Base-by-base conservation (phyloP, 2,329 filamentous ascomycete species). In the Alternaria atra region DNA sequence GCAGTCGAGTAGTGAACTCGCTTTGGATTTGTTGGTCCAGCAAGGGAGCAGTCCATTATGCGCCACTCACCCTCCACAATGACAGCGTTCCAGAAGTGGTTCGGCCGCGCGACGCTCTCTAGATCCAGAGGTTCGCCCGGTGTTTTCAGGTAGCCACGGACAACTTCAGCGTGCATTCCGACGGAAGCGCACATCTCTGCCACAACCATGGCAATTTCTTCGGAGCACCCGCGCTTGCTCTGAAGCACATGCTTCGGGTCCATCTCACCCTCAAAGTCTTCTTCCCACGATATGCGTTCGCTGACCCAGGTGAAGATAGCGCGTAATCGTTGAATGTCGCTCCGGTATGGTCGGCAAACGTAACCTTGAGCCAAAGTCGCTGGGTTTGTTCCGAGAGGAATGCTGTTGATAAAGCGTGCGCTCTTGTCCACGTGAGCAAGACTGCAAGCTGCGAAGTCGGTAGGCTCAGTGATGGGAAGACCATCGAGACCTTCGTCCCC, bases 21-120 rank as follows among this genome's bases (percentile, higher is more conserved):
- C 58, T 87, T 89, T 9, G 95, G 94, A 72, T 98, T 93, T 0
- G 94, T 97, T 12, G 94, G 94, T 65, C 91, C 94, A 4, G 95
- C 93, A 48, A 99, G 84, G 35, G 93, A 96, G 77, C 93, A 95
- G 78, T 99, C 95, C 82, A 99, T 92, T 67, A 98, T 91, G 52
- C 95, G 91, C 95, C 95, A 99, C 80, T 97, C 93, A 23, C 91
- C 90, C 77, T 99, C 95, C 8, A 97, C 89, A 35, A 97, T 82
- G 17, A 98, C 92, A 0, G 93, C 90, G 70, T 99, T 99, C 95
- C 95, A 99, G 89, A 91, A 98, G 80, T 99, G 95, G 73, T 99
- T 99, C 0, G 94, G 86, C 30, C 90, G 88, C n/a, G 92, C 92
- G 77, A 94, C 88, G 59, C 90, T 90, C 63, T 91, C 91, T 43